phyloP scores from a whole-genome alignment of 306 rosid species.

The Boehmeria nivea region DNA sequence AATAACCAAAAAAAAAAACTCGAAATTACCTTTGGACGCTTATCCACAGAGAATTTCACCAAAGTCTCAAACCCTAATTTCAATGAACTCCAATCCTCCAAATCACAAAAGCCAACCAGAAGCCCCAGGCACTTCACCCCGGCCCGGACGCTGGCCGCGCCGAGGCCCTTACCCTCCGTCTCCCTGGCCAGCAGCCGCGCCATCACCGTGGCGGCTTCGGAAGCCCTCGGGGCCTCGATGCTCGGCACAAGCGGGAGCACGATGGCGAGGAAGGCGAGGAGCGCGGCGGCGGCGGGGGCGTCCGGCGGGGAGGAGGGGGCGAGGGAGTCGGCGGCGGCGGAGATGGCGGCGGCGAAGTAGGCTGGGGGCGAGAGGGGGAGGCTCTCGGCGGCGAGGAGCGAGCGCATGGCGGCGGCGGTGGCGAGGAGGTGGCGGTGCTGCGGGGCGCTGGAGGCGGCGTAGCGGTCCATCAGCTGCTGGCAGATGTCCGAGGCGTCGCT shows the following conservation, averaged over 20 bases:
- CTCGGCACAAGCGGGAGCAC: constrained; percentile 52
- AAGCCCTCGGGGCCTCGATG: constrained; percentile 36
- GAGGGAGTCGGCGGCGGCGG: constrained; percentile 39
- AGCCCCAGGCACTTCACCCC: constrained; percentile 69
- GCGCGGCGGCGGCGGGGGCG: constrained; percentile 51
- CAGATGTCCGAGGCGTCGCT: constrained; percentile 56
- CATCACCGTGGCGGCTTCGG: constrained; percentile 45
- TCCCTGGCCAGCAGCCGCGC: constrained; percentile 37
- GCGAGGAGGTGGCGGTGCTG: constrained; percentile 91
- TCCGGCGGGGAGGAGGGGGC: constrained; percentile 34
- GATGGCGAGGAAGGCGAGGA: constrained; percentile 61
- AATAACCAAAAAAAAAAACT: neutral
- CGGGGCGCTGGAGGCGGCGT: constrained; percentile 68
- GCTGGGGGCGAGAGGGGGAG: constrained; percentile 67
- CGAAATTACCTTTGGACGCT: constrained; percentile 71
- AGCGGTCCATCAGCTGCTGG: constrained; percentile 87
- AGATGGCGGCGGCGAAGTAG: constrained; percentile 65
- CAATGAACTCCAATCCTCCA: constrained; percentile 67
- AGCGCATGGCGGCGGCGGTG: constrained; percentile 71
- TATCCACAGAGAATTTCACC: constrained; percentile 61
- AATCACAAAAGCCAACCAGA: constrained; percentile 71
- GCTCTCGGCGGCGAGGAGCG: constrained; percentile 57
- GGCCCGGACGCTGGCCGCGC: constrained; percentile 55
- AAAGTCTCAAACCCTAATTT: constrained; percentile 63
- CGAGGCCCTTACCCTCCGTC: constrained; percentile 41